Base-by-base conservation (phyloP, 768 basidiomycete species). In the Candolleomyces eurysporus region DNA sequence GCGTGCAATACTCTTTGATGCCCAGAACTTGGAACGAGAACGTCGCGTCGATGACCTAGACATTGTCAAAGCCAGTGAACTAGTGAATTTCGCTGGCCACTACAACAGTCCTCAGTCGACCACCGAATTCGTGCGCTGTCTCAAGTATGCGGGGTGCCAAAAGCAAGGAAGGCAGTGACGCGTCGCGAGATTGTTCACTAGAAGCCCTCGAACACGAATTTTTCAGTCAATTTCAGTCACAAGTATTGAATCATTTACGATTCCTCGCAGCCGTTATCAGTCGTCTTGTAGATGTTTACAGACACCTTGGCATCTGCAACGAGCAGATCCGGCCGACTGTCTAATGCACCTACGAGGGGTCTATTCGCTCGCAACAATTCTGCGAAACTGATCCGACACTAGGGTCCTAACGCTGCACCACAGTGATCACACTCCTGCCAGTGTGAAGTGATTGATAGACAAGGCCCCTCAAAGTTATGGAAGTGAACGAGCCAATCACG, bases 201-300 rank as follows among this genome's bases (percentile, higher is more conserved):
- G 81, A 0, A 83, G 53, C 14, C 82, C 84, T 56, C 9, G 52
- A 4, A 19, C 2, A 8, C 2, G 30, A 8, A 53, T n/a, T 16
- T 13, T 4, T 53, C 17, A 42, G 14, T 17, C 9, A 50, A 31
- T 51, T 19, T 52, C 39, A 43, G 51, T 16, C 30, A 31, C 21
- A n/a, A 55, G 17, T 19, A 48, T 14, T 14, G 11, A 43, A n/a
- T 21, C 11, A 65, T 74, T 5, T 55, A 83, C 83, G 64, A 67
- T 16, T 68, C 56, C 60, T 85, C 83, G 79, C 79, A 84, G 4
- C 80, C 82, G 65, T 84, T 77, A 0, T 56, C 42, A 4, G 55
- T 63, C 6, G 58, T 40, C 0, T 78, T 79, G 8, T 63, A 49
- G 1, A 0, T 0, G 0, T 17, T 2, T 0, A 55, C n/a, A 3